Base-by-base conservation (phyloP, 768 basidiomycete species). In the Macrocybe gigantea region DNA sequence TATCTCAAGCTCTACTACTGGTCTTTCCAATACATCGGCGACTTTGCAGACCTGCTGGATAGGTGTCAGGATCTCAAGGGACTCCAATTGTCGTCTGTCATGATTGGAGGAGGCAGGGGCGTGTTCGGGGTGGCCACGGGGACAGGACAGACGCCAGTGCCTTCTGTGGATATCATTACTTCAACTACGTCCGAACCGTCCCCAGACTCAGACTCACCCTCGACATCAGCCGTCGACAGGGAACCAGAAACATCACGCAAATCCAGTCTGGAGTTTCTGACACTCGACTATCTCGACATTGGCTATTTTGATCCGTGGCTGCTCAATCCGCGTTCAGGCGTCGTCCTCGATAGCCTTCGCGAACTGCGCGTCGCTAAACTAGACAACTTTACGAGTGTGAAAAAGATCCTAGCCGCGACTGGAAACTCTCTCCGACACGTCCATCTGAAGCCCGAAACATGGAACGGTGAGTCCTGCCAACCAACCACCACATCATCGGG, bases 331-430 rank as follows among this genome's bases (percentile, higher is more conserved):
- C 53, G 55, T 13, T 61, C 65, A 36, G 51, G 64, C 38, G 53
- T 69, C 38, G 66, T 68, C 54, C 59, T 73, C 47, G 55, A 56
- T 6, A 56, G 60, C n/a, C 60, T 74, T 14, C 65, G 70, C 13
- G 73, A 74, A 50, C 58, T 74, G 31, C 66, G 71, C 14, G 60
- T 74, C 33, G 69, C 71, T 1, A 68, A 72, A 49, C 72, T 69
- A 49, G 63, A 63, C 38, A 69, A 71, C 51, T 53, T 65, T 10
- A 47, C 56, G 8, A 63, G 65, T 22, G 60, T 72, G 37, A 62
- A 68, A 33, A 64, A 60, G 56, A 63, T 74, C 31, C 57, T 74
- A 14, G 51, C 50, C 7, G 57, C 60, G 1, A 61, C 69, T 10
- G 70, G 69, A 10, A 45, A 48, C 6, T 66, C 71, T 10, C 56